phyloP scores from a whole-genome alignment of 768 basidiomycete genomes.

The Mycena polygramma region DNA sequence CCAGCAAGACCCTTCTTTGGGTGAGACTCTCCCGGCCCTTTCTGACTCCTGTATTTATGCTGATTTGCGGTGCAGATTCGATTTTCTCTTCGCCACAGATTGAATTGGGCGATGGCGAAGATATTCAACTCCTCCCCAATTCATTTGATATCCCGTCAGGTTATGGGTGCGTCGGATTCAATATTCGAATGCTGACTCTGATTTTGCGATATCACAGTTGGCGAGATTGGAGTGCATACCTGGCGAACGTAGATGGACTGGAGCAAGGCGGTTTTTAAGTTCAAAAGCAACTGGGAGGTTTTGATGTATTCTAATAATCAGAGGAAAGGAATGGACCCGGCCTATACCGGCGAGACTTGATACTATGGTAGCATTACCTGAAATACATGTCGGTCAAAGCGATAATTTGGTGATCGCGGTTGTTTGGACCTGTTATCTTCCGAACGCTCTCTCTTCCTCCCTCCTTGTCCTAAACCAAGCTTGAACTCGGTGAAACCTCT shows the following conservation, averaged over 20 bases:
- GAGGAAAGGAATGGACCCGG: too few species aligned
- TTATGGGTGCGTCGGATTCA: neutral
- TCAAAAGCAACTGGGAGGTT: too few species aligned
- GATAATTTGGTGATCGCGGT: too few species aligned
- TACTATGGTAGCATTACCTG: too few species aligned
- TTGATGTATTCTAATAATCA: too few species aligned
- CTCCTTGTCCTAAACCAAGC: too few species aligned
- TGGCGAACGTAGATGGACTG: neutral
- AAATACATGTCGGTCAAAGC: too few species aligned
- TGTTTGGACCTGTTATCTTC: too few species aligned
- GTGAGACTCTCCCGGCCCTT: neutral
- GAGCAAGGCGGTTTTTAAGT: neutral
- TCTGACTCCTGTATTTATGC: too few species aligned
- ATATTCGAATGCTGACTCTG: neutral
- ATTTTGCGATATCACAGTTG: neutral
- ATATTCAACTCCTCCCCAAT: neutral
- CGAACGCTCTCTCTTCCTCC: too few species aligned
- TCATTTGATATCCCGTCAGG: neutral
- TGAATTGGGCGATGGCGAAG: neutral
- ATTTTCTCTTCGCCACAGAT: neutral
- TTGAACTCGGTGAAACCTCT: too few species aligned
- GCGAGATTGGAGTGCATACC: constrained; percentile 4
- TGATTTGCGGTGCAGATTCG: neutral
- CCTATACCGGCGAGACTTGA: too few species aligned
- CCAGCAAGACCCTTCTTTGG: neutral